Percentiles rank a stretch among this genome's conserved stretches.
Conservation (phyloP, 495 filamentous ascomycete genomes). For the Xylona heveae region DNA sequence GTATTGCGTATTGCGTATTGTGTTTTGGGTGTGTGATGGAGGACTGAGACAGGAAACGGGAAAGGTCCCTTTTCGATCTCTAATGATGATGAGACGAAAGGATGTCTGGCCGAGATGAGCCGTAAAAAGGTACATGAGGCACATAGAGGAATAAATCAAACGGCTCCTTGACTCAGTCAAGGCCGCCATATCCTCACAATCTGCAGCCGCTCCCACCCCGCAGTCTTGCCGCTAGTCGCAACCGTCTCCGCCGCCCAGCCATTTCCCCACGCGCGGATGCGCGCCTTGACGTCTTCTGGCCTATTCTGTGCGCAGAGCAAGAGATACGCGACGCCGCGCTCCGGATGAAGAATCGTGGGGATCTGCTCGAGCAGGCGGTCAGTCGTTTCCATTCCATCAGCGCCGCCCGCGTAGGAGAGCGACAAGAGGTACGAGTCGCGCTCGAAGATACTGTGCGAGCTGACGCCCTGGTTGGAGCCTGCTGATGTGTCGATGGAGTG, state of each 20-base stretch:
- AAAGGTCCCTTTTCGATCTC: slow-evolving; percentile 8
- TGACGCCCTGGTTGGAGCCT: slow-evolving; percentile 9
- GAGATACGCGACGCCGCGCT: slow-evolving; percentile 65
- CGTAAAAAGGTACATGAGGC: too few species aligned
- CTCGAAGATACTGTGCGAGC: too few species aligned
- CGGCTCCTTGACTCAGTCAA: too few species aligned
- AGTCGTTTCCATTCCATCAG: slow-evolving; percentile 84
- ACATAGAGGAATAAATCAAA: too few species aligned
- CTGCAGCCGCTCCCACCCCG: slow-evolving; percentile 79
- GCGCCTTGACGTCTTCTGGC: slow-evolving; percentile 49
- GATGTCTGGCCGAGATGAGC: too few species aligned
- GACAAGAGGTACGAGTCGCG: slow-evolving; percentile 62
- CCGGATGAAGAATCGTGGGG: slow-evolving; percentile 32
- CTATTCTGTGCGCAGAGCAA: slow-evolving; percentile 75
- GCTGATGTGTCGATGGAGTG: slow-evolving; percentile 14
- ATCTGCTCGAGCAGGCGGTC: slow-evolving; percentile 49
- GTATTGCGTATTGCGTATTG: too few species aligned
- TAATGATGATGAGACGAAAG: too few species aligned
- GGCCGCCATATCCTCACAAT: slow-evolving; percentile 59
- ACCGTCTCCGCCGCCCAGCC: slow-evolving; percentile 62
- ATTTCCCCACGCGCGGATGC: slow-evolving; percentile 31
- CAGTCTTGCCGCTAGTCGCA: slow-evolving; percentile 61
- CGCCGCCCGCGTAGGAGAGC: slow-evolving; percentile 71
- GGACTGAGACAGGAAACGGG: too few species aligned
- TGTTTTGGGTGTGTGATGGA: too few species aligned